These are phyloP conservation scores for Triticum urartu DNA, from an alignment of 176 grass and related monocot species.

Conservation along the genomic window DNA sequence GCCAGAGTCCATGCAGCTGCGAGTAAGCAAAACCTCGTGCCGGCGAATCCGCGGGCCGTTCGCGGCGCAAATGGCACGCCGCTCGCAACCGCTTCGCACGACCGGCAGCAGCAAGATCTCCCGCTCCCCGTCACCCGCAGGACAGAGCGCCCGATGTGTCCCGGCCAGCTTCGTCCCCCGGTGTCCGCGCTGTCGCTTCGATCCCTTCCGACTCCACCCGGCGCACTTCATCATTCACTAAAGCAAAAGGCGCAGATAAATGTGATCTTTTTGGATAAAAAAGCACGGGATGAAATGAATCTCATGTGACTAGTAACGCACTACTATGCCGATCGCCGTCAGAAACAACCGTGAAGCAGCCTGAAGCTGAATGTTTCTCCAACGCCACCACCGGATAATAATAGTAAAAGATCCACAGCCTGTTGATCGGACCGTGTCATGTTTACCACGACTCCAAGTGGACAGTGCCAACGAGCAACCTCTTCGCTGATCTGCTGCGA, in stretches of 20 bases:
- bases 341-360: neutral
- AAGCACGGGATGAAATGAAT: neutral
- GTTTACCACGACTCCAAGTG: neutral
- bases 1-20: neutral
- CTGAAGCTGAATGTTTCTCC: neutral
- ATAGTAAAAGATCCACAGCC: neutral
- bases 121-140: neutral
- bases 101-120: neutral
- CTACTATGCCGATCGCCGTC: neutral
- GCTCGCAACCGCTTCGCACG: neutral
- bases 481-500: too few relatives aligned
- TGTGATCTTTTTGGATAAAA: neutral
- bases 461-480: too few relatives aligned
- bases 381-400: neutral
- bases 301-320: neutral
- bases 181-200: slow-evolving; percentile 11
- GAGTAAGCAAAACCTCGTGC: neutral
- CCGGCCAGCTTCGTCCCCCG: slow-evolving; percentile 14
- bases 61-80: neutral
- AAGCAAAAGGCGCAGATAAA: neutral
- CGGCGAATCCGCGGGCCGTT: neutral
- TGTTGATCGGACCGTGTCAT: neutral
- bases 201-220: neutral
- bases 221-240: neutral
- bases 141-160: neutral